Percentiles rank a stretch among this genome's conserved stretches.
Conservation (phyloP, 305 asterid genomes). For the Salvia sclarea region DNA sequence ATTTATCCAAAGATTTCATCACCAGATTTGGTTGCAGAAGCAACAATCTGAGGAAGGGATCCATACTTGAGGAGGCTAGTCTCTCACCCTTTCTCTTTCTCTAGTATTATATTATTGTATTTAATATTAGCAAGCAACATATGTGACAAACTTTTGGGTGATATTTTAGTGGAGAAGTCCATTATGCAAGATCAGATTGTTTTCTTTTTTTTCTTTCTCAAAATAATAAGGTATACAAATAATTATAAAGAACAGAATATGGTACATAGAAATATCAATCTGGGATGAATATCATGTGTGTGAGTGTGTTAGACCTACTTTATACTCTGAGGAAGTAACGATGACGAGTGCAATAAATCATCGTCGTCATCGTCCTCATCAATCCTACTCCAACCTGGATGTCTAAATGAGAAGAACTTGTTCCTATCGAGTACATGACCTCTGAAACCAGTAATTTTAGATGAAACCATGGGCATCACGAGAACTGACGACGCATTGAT, state of each 20-base stretch:
- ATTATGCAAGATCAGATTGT: slow-evolving; percentile 1
- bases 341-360: slow-evolving; percentile 48
- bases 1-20: slow-evolving; percentile 43
- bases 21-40: slow-evolving; percentile 40
- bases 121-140: not conserved
- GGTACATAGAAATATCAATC: slow-evolving; percentile 28
- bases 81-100: not conserved
- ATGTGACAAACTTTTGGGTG: not conserved
- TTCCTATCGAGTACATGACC: slow-evolving; percentile 56
- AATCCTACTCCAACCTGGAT: slow-evolving; percentile 66
- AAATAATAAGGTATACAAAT: slow-evolving; percentile 27
- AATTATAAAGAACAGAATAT: slow-evolving; percentile 23
- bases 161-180: not conserved
- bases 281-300: slow-evolving; percentile 10
- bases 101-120: not conserved
- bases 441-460: slow-evolving; percentile 85
- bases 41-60: slow-evolving; percentile 13
- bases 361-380: slow-evolving; percentile 54
- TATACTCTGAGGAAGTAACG: slow-evolving; percentile 54
- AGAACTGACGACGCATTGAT: slow-evolving; percentile 79
- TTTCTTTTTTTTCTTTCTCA: not conserved
- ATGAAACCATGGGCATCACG: slow-evolving; percentile 96
- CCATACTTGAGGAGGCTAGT: not conserved
- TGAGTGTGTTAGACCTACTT: slow-evolving; percentile 31
- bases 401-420: slow-evolving; percentile 57